Evolutionary conservation across 2,329 filamentous ascomycete genomes (phyloP).

Genomic region (Scedosporium dehoogii): DNA sequence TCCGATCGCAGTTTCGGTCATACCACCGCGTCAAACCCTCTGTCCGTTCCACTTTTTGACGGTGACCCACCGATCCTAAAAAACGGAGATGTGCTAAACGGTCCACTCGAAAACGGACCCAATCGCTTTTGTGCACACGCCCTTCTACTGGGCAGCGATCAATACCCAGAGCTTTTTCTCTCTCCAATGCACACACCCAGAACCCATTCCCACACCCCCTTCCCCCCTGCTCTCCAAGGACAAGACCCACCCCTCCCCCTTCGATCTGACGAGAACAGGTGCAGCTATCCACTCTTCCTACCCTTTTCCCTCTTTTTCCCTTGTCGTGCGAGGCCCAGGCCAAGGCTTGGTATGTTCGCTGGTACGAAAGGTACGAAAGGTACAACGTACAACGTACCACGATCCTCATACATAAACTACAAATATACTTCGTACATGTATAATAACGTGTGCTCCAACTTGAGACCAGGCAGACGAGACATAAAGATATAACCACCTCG

Average conservation of each 20-base stretch:
- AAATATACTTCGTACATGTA: not conserved
- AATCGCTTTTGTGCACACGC: not conserved
- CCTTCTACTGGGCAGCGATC: not conserved
- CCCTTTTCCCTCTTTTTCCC: not conserved
- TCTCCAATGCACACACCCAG: not conserved
- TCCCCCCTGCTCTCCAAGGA: not conserved
- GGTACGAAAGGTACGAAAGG: not conserved
- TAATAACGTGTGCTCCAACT: not conserved
- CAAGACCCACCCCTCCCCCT: not conserved
- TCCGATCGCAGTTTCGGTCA: not conserved
- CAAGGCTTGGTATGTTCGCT: not conserved
- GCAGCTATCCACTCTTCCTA: not conserved
- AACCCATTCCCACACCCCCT: not conserved
- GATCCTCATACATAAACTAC: not conserved
- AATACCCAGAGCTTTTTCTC: not conserved
- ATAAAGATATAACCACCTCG: conserved; percentile 1
- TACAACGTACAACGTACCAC: not conserved
- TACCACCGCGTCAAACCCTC: not conserved
- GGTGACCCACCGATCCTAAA: not conserved
- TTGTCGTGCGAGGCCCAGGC: not conserved
- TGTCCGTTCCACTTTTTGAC: not conserved
- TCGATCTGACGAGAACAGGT: not conserved
- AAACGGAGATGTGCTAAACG: too few species aligned
- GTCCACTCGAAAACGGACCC: too few species aligned
- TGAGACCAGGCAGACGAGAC: not conserved